Conservation (phyloP, 129 eudicot species). For the Flaveria sonorensis region DNA sequence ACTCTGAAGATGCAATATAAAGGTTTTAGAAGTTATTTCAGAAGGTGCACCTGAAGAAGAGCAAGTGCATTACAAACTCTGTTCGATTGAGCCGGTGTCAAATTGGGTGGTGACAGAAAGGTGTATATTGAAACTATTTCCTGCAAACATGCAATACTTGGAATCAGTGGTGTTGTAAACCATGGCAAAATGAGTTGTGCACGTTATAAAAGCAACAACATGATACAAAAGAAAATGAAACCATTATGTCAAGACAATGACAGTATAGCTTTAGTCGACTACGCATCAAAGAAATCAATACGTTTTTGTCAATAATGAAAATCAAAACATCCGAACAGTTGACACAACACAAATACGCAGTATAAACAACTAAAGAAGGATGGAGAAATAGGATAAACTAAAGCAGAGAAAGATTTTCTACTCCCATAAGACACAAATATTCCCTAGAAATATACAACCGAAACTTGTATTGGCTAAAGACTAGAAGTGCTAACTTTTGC, state of each 20-base stretch:
- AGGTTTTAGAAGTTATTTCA: not conserved
- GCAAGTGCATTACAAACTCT: slow-evolving; percentile 93
- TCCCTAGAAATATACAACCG: not conserved
- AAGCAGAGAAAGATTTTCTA: not conserved
- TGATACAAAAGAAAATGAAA: not conserved
- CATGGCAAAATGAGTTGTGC: not conserved
- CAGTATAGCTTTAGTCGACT: slow-evolving; percentile 9
- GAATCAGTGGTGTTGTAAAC: slow-evolving; percentile 4
- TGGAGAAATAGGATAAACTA: not conserved
- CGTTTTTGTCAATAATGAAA: not conserved
- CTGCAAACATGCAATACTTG: slow-evolving; percentile 41
- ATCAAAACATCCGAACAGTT: not conserved
- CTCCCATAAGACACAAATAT: not conserved
- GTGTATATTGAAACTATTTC: slow-evolving; percentile 87
- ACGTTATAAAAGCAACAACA: not conserved
- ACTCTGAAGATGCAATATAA: not conserved
- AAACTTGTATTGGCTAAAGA: not conserved
- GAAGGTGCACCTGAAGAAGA: slow-evolving; percentile 66
- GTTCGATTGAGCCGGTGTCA: slow-evolving; percentile 84
- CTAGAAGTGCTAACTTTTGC: too few relatives aligned
- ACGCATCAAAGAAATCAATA: slow-evolving; percentile 3
- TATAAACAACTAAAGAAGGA: not conserved
- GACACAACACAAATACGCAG: not conserved
- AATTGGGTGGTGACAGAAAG: slow-evolving; percentile 77
- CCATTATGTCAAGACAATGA: slow-evolving; percentile 2